A percentile compares a stretch with the other conserved stretches of the same genome.
Evolutionary conservation across 1,284 basidiomycete species (phyloP).

Genomic region (Fomitopsis schrenkii): DNA sequence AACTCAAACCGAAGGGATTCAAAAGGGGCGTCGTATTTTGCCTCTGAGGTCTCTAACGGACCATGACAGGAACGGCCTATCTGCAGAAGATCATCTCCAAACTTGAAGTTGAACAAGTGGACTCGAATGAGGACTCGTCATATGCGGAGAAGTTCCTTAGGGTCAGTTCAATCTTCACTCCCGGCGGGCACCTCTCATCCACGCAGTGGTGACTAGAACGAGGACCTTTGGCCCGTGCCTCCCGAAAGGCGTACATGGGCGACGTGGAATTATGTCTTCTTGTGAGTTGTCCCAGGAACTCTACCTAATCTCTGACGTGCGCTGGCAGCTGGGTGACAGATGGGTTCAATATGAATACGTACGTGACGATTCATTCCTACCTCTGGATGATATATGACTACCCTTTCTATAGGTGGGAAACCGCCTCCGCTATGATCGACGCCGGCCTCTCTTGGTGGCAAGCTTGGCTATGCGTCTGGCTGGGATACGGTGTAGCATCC

Average conservation of each 20-base stretch:
- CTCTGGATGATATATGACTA: constrained; percentile 3
- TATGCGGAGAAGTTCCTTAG: no score
- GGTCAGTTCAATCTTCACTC: no score
- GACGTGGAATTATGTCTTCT: constrained; percentile 58
- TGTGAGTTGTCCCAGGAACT: constrained; percentile 36
- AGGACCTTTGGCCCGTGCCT: constrained; percentile 59
- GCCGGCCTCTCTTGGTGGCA: constrained; percentile 81
- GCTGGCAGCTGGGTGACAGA: constrained; percentile 69
- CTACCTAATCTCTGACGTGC: background rate
- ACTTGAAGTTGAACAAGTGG: constrained; percentile 1
- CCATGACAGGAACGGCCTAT: background rate
- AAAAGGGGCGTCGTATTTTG: no score
- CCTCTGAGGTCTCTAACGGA: no score
- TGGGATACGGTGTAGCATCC: constrained; percentile 74
- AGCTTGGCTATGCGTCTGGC: constrained; percentile 76
- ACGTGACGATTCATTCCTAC: constrained; percentile 27
- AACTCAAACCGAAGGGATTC: background rate
- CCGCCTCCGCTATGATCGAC: constrained; percentile 71
- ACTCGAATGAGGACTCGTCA: constrained; percentile 7
- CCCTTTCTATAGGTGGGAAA: constrained; percentile 56
- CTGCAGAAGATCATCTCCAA: background rate
- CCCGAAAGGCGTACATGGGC: constrained; percentile 57
- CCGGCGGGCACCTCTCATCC: background rate
- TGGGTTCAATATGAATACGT: constrained; percentile 80
- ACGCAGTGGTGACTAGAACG: constrained; percentile 40